Base-by-base conservation (phyloP, 2,329 filamentous ascomycete species). In the Cercospora janseana region DNA sequence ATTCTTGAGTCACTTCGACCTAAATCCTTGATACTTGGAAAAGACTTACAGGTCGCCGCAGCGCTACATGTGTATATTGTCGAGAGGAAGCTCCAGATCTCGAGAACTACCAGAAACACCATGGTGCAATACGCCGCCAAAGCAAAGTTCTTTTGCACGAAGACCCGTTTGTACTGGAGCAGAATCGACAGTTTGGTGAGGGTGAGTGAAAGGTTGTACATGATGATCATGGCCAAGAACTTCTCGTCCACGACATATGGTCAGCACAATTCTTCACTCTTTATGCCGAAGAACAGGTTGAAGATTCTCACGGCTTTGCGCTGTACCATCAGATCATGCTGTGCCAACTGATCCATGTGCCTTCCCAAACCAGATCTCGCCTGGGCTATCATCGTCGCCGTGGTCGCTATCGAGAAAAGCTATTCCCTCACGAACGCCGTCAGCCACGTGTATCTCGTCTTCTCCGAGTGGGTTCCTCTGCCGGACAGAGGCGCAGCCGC, bases 141-240 rank as follows among this genome's bases (percentile, higher is more conserved):
- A 10, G 68, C 64, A 62, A 72, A 71, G 7, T 57, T 57, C 8
- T 61, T 64, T 4, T 68, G 69, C 6, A 67, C 69, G 45, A 77
- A 76, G 18, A 77, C 68, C 21, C 71, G 70, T 16, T 71, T 68
- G 52, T 76, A 77, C 51, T 75, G 74, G 49, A 76, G 63, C 3
- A 76, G 59, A 37, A 76, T 74, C 0, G 72, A 73, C 6, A 70
- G 63, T 58, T 76, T 76, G 27, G 70, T 70, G 54, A 66, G 67
- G 27, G 58, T 61, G 28, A 70, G 57, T 8, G 64, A 66, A 12
- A 67, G 48, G 47, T 71, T 70, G 60, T 71, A 72, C 7, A 70
- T 67, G 15, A 52, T 48, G 27, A 56, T 56, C 42, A 47, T 51
- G 16, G 35, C 27, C 18, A 52, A 49, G 40, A 55, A 55, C 52